Base-by-base conservation (phyloP, 495 filamentous ascomycete species). In the Articulospora tetracladia region DNA sequence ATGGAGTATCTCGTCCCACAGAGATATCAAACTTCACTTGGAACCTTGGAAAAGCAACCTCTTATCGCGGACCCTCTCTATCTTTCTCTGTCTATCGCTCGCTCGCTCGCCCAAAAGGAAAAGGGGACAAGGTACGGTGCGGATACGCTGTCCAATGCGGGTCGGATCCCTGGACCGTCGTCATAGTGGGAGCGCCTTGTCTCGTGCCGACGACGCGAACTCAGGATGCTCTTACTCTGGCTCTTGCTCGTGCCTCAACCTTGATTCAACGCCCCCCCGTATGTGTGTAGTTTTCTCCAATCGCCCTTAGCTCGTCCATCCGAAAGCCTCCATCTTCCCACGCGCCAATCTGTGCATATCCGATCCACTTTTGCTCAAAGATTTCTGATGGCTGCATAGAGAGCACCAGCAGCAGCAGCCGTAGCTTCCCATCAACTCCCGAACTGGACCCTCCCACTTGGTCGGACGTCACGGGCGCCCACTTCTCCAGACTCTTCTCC, bases 401-500 rank as follows among this genome's bases (percentile, higher is more conserved):
- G n/a, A n/a, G n/a, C n/a, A n/a, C n/a, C n/a, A n/a, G n/a, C n/a
- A 44, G 3, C n/a, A 32, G 53, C 28, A 24, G 17, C 20, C 7
- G 17, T 55, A 8, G 22, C 28, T 23, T 55, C 19, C 20, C 8
- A 44, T 17, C 39, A 44, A 11, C 4, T 44, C 39, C 39, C 39
- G 39, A 44, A 44, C 39, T 44, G 58, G 59, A 61, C 53, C 59
- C 59, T 48, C 17, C 39, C 39, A 3, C 17, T 44, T 34, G 30
- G 52, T 19, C 27, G 48, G 23, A 61, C 59, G 59, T 61, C 59
- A 61, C 58, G 36, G 8, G 44, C 50, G 46, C 41, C 19, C 25
- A 15, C 22, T 23, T 32, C 34, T 28, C 49, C 36, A 44, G 26
- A 26, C 17, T 6, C 30, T 3, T 19, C 17, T 47, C 22, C 49